Evolutionary conservation across 768 basidiomycete genomes (phyloP), one percentile per base, ranked within the genome.

Genomic region (Boletellus ananiceps): DNA sequence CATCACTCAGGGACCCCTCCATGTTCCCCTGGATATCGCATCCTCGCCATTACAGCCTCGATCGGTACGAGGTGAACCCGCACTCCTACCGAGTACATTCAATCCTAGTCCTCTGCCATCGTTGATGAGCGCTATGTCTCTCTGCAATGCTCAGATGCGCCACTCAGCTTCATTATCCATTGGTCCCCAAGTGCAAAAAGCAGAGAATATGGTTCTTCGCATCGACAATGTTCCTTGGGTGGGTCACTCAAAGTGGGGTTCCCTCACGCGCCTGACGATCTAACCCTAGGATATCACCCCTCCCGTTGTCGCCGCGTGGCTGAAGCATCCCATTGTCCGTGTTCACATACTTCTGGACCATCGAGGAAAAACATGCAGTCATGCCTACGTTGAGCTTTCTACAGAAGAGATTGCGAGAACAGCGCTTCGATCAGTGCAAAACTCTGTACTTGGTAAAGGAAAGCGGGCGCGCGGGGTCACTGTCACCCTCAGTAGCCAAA

Each of bases 181-280:
- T 45, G 2, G 46, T 25, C 23, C 57, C 23, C 60, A 52, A 46
- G 15, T 19, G 5, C 60, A 50, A 39, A 48, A 56, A 41, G 39
- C 43, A 40, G 77, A 80, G 32, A 70, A 75, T 21, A 73, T 83
- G 27, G 88, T 92, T 12, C 74, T 93, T 38, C 74, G 90, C 21
- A 86, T 93, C 56, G 90, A 92, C 63, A 92, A 93, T 58, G 88
- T 92, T 46, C 90, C 90, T 43, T 92, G 89, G 89, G 88, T 89
- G 59, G 37, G 79, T 69, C 36, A 43, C 40, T 46, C 19, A 52
- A 25, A 23, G n/a, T 13, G n/a, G 16, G 38, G 25, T 33, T 15
- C 37, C 23, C 15, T 19, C 12, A 15, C 3, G 4, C 40, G 31
- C 44, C 56, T 56, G 41, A 59, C 39, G 34, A 21, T 45, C 45